These are phyloP conservation scores for Cystobasidium ongulense DNA, from an alignment of 768 basidiomycete species.

Conservation along the genomic window DNA sequence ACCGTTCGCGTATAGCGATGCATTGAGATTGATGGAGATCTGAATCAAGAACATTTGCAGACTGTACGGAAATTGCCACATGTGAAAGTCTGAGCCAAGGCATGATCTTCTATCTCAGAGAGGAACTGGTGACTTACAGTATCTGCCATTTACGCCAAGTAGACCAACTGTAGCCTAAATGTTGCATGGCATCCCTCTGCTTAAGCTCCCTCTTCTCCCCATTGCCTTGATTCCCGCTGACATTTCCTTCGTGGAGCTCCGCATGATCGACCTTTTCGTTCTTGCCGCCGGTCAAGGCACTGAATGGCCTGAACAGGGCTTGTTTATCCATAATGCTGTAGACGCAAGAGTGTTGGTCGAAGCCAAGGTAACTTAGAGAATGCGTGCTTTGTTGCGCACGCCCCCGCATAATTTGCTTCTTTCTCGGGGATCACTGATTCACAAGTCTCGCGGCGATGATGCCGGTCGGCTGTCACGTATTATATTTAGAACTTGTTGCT, in stretches of 20 bases:
- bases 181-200: not conserved
- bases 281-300: not conserved
- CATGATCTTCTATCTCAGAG: too few species aligned
- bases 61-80: not conserved
- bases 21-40: slow-evolving; percentile 40
- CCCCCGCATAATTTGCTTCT: too few species aligned
- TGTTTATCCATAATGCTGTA: slow-evolving; percentile 13
- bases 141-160: slow-evolving; percentile 18
- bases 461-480: too few species aligned
- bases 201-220: slow-evolving; percentile 13
- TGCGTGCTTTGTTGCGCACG: too few species aligned
- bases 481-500: too few species aligned
- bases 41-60: slow-evolving; percentile 24
- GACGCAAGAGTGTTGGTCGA: too few species aligned
- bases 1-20: slow-evolving; percentile 42
- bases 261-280: not conserved
- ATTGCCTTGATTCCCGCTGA: not conserved
- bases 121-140: not conserved
- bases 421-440: too few species aligned
- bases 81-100: not conserved
- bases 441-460: too few species aligned
- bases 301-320: not conserved
- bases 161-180: slow-evolving; percentile 2
- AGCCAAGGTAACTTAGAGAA: too few species aligned
- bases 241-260: not conserved